These are phyloP conservation scores for Paecilomyces niveus DNA, from an alignment of 2,329 filamentous ascomycete genomes.

Conservation along the genomic window DNA sequence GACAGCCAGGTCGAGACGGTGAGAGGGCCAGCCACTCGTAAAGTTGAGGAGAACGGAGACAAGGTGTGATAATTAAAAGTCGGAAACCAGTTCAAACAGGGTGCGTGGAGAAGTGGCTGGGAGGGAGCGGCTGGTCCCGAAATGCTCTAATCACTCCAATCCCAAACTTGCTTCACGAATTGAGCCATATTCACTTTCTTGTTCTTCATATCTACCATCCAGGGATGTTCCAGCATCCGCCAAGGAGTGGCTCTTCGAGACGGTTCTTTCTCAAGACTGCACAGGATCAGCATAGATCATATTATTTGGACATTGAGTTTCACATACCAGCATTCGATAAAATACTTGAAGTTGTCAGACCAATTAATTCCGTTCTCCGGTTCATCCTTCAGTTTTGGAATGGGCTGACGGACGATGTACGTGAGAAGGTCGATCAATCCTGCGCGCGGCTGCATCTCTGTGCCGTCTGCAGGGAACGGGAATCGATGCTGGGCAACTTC, in stretches of 20 bases:
- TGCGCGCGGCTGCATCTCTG: constrained; percentile 87
- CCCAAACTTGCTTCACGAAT: constrained; percentile 93
- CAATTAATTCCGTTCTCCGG: constrained; percentile 82
- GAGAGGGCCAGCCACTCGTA: constrained; percentile 16
- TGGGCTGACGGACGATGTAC: constrained; percentile 93
- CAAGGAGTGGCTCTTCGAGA: constrained; percentile 83
- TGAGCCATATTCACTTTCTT: constrained; percentile 98
- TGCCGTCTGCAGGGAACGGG: constrained; percentile 94
- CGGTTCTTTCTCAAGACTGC: constrained; percentile 88
- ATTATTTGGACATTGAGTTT: not conserved
- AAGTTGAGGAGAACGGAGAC: not conserved
- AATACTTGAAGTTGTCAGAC: constrained; percentile 98
- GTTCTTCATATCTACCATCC: constrained; percentile 93
- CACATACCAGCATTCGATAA: constrained; percentile 98
- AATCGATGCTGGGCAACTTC: constrained; percentile 99
- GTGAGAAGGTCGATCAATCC: constrained; percentile 92
- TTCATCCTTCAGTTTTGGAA: constrained; percentile 93
- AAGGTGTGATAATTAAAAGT: constrained; percentile 2
- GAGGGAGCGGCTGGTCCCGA: not conserved
- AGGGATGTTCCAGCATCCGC: constrained; percentile 98
- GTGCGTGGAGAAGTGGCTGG: constrained; percentile 1
- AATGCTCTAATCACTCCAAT: constrained; percentile 65
- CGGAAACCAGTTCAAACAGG: not conserved
- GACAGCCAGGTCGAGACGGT: constrained; percentile 20
- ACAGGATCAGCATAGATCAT: not conserved